Conservation (phyloP, 192 early-diverging fungal genomes). For the Spizellomyces sp. region DNA sequence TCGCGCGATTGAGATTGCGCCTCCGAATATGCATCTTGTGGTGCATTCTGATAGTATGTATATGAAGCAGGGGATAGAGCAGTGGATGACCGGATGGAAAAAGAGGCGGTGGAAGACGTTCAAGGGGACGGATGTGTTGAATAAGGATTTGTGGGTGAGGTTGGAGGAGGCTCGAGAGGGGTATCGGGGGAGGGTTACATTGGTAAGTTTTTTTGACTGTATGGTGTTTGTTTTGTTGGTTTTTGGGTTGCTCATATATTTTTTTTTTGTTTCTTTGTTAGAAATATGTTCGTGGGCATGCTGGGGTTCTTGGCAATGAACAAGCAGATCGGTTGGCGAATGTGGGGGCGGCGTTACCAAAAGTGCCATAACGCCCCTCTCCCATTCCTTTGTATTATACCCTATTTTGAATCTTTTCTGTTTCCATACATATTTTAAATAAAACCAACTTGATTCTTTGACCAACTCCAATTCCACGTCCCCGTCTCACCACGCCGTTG, state of each 20-base stretch:
- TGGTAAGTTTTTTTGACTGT: constrained; percentile 38
- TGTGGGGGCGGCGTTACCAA: constrained; percentile 39
- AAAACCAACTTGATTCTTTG: neutral
- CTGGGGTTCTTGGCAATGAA: constrained; percentile 76
- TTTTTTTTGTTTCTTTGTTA: constrained; percentile 22
- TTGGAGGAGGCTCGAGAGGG: constrained; percentile 49
- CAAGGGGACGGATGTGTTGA: constrained; percentile 62
- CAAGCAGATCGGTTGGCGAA: constrained; percentile 79
- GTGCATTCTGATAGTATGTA: constrained; percentile 83
- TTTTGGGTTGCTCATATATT: neutral
- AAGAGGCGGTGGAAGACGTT: constrained; percentile 65
- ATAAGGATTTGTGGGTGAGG: constrained; percentile 74
- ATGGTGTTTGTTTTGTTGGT: no score
- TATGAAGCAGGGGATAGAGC: constrained; percentile 58
- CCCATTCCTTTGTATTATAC: no score
- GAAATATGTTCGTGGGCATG: constrained; percentile 73
- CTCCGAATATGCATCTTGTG: constrained; percentile 1
- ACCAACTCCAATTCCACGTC: constrained; percentile 28
- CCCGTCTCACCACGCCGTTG: constrained; percentile 20
- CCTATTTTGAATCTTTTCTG: no score
- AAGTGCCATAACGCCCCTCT: neutral
- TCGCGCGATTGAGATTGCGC: neutral
- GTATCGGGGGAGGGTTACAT: constrained; percentile 23
- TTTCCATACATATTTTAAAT: no score
- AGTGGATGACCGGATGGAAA: constrained; percentile 78